Conservation (phyloP, 768 basidiomycete species). For the Rhizopogon vesiculosus region DNA sequence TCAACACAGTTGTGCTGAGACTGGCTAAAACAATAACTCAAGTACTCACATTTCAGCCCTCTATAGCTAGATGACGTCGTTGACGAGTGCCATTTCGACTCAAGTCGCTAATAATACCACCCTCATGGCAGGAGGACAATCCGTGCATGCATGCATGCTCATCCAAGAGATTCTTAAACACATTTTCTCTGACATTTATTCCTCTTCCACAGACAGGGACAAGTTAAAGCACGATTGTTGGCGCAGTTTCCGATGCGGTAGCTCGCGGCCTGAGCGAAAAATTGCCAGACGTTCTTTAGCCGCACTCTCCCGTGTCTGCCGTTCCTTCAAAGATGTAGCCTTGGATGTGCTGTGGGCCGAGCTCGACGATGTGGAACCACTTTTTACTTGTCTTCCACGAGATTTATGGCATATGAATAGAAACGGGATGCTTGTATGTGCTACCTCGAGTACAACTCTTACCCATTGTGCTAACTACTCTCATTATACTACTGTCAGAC, state of each 20-base stretch:
- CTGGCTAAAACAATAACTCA: too few relatives aligned
- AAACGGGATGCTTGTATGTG: too few relatives aligned
- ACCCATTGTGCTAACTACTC: not conserved
- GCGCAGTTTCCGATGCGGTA: too few relatives aligned
- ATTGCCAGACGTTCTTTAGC: not conserved
- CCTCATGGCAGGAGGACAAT: too few relatives aligned
- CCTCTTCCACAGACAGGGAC: not conserved
- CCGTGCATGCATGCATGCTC: not conserved
- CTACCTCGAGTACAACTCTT: too few relatives aligned
- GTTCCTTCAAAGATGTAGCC: constrained; percentile 10
- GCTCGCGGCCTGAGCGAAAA: not conserved
- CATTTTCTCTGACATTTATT: not conserved
- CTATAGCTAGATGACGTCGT: too few relatives aligned
- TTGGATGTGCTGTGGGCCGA: constrained; percentile 9
- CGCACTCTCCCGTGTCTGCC: constrained; percentile 1
- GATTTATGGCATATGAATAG: not conserved
- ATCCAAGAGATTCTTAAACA: not conserved
- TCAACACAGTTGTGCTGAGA: too few relatives aligned
- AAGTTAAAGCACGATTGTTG: too few relatives aligned
- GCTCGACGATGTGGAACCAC: constrained; percentile 7
- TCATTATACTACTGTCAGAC: not conserved
- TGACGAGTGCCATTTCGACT: too few relatives aligned
- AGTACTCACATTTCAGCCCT: too few relatives aligned
- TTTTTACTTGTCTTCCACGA: constrained; percentile 9
- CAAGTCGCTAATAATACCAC: too few relatives aligned